Conservation (phyloP, 768 basidiomycete genomes). For the Paxillus ammoniavirescens region DNA sequence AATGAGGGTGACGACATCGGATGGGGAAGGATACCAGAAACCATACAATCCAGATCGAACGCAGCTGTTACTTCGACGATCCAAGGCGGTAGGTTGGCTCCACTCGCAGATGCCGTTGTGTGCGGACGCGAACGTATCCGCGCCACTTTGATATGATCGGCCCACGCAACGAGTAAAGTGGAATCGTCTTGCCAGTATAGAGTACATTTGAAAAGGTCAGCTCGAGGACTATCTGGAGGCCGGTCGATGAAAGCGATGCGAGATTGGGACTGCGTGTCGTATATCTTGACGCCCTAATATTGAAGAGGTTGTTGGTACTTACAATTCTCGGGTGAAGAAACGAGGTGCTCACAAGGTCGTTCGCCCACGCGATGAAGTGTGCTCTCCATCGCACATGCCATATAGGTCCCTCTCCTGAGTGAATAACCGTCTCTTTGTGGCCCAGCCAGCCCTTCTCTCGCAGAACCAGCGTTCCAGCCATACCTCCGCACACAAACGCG, state of each 20-base stretch:
- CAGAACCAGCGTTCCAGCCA: constrained; percentile 83
- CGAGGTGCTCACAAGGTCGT: constrained; percentile 67
- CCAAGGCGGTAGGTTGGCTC: constrained; percentile 54
- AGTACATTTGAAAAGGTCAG: constrained; percentile 92
- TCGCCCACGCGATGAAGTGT: constrained; percentile 92
- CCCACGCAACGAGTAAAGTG: constrained; percentile 91
- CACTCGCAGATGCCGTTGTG: constrained; percentile 37
- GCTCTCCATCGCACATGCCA: constrained; percentile 90
- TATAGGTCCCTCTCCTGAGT: constrained; percentile 89
- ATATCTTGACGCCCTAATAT: constrained; percentile 88
- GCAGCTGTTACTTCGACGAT: constrained; percentile 87
- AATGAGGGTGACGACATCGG: constrained; percentile 37
- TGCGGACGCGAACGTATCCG: constrained; percentile 66
- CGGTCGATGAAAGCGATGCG: constrained; percentile 87
- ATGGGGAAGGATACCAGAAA: constrained; percentile 86
- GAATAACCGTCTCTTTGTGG: constrained; percentile 83
- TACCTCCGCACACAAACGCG: constrained; percentile 87
- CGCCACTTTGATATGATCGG: constrained; percentile 88
- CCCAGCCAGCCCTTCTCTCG: constrained; percentile 97
- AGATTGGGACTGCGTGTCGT: constrained; percentile 74
- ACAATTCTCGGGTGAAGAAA: background rate
- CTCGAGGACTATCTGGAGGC: constrained; percentile 77
- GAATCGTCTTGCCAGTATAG: constrained; percentile 92
- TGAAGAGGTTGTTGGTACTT: background rate
- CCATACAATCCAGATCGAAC: constrained; percentile 94